phyloP scores from a whole-genome alignment of 177 flowering plant genomes.

The Vitis hybrid region DNA sequence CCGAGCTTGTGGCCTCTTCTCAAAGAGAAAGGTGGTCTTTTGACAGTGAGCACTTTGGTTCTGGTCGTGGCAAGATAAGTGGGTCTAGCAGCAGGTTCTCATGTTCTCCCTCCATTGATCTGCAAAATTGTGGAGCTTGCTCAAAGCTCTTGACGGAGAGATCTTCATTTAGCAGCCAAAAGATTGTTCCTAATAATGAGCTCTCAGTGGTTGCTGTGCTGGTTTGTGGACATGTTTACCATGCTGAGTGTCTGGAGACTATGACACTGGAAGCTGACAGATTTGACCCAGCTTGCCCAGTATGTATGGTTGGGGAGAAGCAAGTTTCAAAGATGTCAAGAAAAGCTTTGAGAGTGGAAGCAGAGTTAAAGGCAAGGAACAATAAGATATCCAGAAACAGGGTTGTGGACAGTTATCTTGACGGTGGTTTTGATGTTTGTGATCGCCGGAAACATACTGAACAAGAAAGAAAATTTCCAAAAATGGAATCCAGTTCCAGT shows the following conservation, averaged over 20 bases:
- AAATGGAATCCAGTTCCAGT: constrained; percentile 48
- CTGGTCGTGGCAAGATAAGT: constrained; percentile 33
- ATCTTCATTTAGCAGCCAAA: constrained; percentile 42
- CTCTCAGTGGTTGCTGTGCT: constrained; percentile 71
- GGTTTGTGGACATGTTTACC: constrained; percentile 88
- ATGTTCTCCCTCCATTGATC: constrained; percentile 53
- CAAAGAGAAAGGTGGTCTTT: constrained; percentile 78
- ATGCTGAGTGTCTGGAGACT: constrained; percentile 85
- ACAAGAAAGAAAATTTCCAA: constrained; percentile 34
- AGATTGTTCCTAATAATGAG: constrained; percentile 31
- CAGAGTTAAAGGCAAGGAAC: constrained; percentile 51
- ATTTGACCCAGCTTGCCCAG: constrained; percentile 86
- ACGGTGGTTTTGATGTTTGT: constrained; percentile 28
- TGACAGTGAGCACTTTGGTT: constrained; percentile 54
- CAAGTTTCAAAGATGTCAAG: constrained; percentile 47
- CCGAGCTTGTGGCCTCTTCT: constrained; percentile 71
- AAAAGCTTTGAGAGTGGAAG: constrained; percentile 53
- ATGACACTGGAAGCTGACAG: constrained; percentile 60
- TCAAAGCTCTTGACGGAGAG: constrained; percentile 59
- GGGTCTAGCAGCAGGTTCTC: constrained; percentile 52
- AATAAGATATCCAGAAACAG: constrained; percentile 61
- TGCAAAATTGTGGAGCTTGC: constrained; percentile 67
- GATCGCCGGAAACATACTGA: constrained; percentile 24
- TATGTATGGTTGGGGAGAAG: constrained; percentile 73
- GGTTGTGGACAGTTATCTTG: constrained; percentile 58